A percentile compares a stretch with the other conserved stretches of the same genome.
These are phyloP conservation scores for Coffea canephora DNA, from an alignment of 257 asterid genomes.

Conservation along the genomic window DNA sequence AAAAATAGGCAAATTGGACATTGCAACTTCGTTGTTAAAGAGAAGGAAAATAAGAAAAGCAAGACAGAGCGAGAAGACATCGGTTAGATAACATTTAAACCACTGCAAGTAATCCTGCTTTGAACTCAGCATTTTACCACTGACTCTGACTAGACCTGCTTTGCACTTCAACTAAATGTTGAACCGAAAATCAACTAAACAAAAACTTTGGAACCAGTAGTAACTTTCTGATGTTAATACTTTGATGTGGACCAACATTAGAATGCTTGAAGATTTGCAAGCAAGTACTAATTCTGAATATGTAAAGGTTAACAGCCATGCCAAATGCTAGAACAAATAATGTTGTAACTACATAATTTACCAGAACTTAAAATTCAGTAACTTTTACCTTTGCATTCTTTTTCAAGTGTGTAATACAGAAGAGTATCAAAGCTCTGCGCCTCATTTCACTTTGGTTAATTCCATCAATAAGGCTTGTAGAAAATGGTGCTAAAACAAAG, in stretches of 20 bases:
- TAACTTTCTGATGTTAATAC: background rate
- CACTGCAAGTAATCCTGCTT: background rate
- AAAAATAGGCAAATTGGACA: background rate
- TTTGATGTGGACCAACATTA: background rate
- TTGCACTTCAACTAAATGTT: background rate
- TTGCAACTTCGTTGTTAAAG: background rate
- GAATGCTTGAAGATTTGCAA: background rate
- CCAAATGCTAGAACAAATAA: background rate
- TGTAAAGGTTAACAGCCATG: background rate
- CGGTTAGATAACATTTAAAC: background rate
- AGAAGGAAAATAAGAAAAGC: background rate
- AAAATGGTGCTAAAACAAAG: conserved; percentile 52
- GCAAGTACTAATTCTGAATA: background rate
- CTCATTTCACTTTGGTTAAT: conserved; percentile 73
- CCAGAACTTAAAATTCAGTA: background rate
- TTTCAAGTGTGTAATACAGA: conserved; percentile 68
- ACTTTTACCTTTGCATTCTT: conserved; percentile 64
- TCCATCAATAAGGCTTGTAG: conserved; percentile 74
- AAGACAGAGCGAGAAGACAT: background rate
- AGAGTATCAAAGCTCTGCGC: conserved; percentile 82
- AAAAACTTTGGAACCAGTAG: no score
- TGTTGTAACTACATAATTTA: background rate
- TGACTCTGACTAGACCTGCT: background rate
- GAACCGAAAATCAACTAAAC: background rate
- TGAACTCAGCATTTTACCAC: background rate